A percentile compares a stretch with the other conserved stretches of the same genome.
These are phyloP conservation scores for Pugionium dolabratum DNA, from an alignment of 345 rosid genomes.

Conservation along the genomic window DNA sequence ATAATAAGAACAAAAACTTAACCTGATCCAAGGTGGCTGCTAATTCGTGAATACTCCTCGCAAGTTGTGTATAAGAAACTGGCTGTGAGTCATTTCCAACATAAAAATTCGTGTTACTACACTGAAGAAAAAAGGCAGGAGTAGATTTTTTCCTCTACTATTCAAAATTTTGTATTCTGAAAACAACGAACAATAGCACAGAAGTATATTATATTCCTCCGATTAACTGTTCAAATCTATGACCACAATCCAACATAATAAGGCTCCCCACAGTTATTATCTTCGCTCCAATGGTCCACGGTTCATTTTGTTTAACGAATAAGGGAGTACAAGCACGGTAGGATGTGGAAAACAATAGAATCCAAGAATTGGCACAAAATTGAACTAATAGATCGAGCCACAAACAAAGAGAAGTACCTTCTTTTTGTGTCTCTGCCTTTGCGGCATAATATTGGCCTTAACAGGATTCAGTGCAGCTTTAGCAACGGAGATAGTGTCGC, in stretches of 20 bases:
- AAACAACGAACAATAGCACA: conserved; percentile 3
- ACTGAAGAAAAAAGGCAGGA: not conserved
- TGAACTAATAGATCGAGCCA: not conserved
- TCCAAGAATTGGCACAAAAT: conserved; percentile 10
- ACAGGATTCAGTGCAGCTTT: conserved; percentile 79
- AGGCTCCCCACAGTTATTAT: not conserved
- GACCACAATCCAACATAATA: not conserved
- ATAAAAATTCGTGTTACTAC: not conserved
- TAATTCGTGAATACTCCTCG: conserved; percentile 97
- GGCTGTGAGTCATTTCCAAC: conserved; percentile 56
- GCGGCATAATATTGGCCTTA: conserved; percentile 70
- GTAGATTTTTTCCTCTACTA: conserved; percentile 8
- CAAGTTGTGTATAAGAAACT: conserved; percentile 95
- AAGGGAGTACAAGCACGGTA: not conserved
- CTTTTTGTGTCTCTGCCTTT: conserved; percentile 66
- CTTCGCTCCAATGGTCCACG: not conserved
- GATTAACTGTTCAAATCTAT: conserved; percentile 2
- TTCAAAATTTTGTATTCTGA: conserved; percentile 11
- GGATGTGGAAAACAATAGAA: not conserved
- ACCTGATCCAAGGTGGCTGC: conserved; percentile 98
- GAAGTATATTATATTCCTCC: conserved; percentile 10
- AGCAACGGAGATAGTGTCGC: conserved; percentile 86
- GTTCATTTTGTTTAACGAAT: not conserved
- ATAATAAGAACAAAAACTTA: conserved; percentile 16
- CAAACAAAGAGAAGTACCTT: conserved; percentile 45